phyloP scores from a whole-genome alignment of 805 yeast species.

The Wickerhamiella sergipiensis region DNA sequence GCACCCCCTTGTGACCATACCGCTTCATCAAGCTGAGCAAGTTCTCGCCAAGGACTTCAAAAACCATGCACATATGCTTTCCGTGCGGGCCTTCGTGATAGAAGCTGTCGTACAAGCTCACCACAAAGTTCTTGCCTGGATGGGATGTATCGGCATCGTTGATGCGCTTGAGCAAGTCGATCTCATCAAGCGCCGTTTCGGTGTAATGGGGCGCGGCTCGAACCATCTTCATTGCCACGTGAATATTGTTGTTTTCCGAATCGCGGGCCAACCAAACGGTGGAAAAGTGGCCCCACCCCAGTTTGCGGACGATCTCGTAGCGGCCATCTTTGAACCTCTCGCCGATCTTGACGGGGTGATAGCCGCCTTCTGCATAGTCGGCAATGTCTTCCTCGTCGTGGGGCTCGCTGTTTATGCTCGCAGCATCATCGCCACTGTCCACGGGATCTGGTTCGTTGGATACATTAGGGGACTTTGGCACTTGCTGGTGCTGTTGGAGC shows the following conservation, averaged over 20 bases:
- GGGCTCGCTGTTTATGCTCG: slow-evolving; percentile 7
- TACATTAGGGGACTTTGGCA: not conserved
- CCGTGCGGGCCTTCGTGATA: slow-evolving; percentile 86
- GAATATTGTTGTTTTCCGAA: slow-evolving; percentile 39
- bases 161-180: slow-evolving; percentile 52
- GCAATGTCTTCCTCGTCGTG: slow-evolving; percentile 69
- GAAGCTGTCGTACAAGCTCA: slow-evolving; percentile 70
- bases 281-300: slow-evolving; percentile 98
- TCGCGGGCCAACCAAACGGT: slow-evolving; percentile 85
- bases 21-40: slow-evolving; percentile 70
- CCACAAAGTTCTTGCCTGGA: slow-evolving; percentile 72
- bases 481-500: not conserved
- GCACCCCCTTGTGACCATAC: slow-evolving; percentile 68
- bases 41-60: slow-evolving; percentile 93
- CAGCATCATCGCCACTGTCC: not conserved
- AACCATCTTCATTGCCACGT: slow-evolving; percentile 90
- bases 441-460: not conserved
- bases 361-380: slow-evolving; percentile 88
- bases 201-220: slow-evolving; percentile 82
- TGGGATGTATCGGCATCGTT: slow-evolving; percentile 52
- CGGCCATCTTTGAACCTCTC: slow-evolving; percentile 66
- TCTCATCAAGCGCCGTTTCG: slow-evolving; percentile 90
- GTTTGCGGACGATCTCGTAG: slow-evolving; percentile 69
- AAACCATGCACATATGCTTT: slow-evolving; percentile 88
- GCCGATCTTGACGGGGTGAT: slow-evolving; percentile 86